Conservation (phyloP, 495 filamentous ascomycete genomes). For the Bacidia rubella region DNA sequence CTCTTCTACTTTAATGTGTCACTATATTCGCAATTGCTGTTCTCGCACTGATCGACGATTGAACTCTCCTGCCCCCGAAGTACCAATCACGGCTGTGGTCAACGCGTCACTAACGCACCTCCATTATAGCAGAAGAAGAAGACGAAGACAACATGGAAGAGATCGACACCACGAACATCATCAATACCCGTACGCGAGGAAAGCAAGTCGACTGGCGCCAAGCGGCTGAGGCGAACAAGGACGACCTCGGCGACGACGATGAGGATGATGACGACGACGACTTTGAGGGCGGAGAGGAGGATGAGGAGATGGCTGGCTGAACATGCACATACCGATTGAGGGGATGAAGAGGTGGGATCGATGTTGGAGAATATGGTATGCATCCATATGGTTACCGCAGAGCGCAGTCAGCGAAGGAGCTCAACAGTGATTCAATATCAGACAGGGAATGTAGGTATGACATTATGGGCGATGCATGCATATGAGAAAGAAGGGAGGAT, state of each 20-base stretch:
- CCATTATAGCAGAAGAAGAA: conserved; percentile 28
- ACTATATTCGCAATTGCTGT: no score
- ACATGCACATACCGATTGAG: not conserved
- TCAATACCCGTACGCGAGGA: conserved; percentile 68
- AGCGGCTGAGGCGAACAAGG: conserved; percentile 49
- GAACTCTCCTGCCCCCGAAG: no score
- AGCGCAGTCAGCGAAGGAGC: no score
- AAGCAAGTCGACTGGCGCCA: conserved; percentile 71
- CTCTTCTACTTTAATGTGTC: no score
- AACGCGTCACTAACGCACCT: not conserved
- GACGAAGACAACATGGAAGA: conserved; percentile 76
- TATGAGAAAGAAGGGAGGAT: no score
- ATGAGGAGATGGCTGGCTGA: conserved; percentile 35
- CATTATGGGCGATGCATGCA: no score
- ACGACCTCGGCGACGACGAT: conserved; percentile 59
- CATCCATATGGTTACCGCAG: no score
- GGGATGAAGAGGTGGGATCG: not conserved
- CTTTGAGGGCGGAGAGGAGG: conserved; percentile 25
- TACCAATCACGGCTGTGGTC: no score
- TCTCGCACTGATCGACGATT: no score
- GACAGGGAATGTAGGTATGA: no score
- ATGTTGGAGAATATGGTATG: not conserved
- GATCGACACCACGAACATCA: conserved; percentile 80
- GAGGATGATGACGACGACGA: conserved; percentile 62
- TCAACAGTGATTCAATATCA: no score